A percentile compares a stretch with the other conserved stretches of the same genome.
Conservation (phyloP, 345 rosid genomes). For the Mallotus nudiflorus region DNA sequence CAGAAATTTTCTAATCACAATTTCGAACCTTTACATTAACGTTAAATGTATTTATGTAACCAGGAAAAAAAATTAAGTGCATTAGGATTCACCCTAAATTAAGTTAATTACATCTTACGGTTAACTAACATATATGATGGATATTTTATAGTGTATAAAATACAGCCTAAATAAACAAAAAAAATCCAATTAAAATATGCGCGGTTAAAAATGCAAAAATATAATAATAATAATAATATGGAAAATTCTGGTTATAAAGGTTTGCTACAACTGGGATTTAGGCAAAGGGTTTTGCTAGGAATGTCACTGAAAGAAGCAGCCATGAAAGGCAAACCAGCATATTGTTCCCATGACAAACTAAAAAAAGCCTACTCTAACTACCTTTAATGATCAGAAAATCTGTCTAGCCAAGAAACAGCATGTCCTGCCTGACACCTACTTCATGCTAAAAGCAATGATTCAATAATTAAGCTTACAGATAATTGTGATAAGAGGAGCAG, state of each 20-base stretch:
- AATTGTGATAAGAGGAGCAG: neutral
- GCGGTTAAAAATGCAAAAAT: neutral
- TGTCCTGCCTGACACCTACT: slow-evolving; percentile 11
- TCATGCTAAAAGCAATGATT: slow-evolving; percentile 14
- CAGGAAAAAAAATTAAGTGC: too few relatives aligned
- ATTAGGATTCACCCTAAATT: too few relatives aligned
- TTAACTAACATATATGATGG: too few relatives aligned
- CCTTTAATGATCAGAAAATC: slow-evolving; percentile 10
- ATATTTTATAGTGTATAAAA: too few relatives aligned
- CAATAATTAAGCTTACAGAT: slow-evolving; percentile 17
- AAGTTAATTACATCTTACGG: too few relatives aligned
- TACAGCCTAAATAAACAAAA: too few relatives aligned
- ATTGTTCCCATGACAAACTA: neutral
- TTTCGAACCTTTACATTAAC: too few relatives aligned
- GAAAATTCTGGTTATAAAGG: neutral
- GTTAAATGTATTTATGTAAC: too few relatives aligned
- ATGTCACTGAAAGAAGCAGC: neutral
- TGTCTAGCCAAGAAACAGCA: slow-evolving; percentile 3
- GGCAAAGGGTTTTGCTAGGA: neutral
- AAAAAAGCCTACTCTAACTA: slow-evolving; percentile 1
- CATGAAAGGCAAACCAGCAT: neutral
- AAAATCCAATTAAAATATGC: too few relatives aligned
- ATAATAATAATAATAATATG: too few relatives aligned
- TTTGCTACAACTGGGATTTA: neutral
- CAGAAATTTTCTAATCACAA: too few relatives aligned